These are phyloP conservation scores for Sphaerulina vaccinii DNA, from an alignment of 2,329 filamentous ascomycete species.

Conservation along the genomic window DNA sequence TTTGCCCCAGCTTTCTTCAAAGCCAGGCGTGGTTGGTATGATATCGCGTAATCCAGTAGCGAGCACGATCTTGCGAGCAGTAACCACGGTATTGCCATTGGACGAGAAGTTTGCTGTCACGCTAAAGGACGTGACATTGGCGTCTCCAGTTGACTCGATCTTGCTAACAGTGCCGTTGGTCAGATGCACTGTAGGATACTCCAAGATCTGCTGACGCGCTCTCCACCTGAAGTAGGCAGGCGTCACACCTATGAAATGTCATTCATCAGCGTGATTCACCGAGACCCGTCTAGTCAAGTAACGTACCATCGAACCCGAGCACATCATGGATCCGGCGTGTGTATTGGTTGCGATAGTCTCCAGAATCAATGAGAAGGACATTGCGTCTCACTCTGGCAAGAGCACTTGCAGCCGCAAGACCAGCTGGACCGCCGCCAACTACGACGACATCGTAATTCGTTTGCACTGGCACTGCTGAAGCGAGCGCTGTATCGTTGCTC, in stretches of 20 bases:
- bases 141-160: conserved; percentile 8
- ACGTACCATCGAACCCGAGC: conserved; percentile 24
- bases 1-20: conserved; percentile 25
- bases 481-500: neutral
- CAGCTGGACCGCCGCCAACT: conserved; percentile 24
- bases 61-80: conserved; percentile 24
- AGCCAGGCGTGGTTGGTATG: conserved; percentile 24
- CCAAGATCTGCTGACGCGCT: conserved; percentile 25
- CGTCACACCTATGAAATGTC: conserved; percentile 6
- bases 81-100: conserved; percentile 15
- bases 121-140: conserved; percentile 1
- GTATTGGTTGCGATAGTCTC: conserved; percentile 28
- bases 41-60: conserved; percentile 27
- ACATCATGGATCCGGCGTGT: conserved; percentile 22
- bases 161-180: conserved; percentile 16
- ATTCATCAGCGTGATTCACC: neutral
- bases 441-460: conserved; percentile 19
- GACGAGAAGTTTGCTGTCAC: conserved; percentile 10
- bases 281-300: no score
- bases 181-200: conserved; percentile 18
- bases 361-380: conserved; percentile 24
- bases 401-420: conserved; percentile 26
- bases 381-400: conserved; percentile 26
- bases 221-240: conserved; percentile 24
- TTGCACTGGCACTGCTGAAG: neutral